These are phyloP conservation scores for Lepiota venenata DNA, from an alignment of 768 basidiomycete genomes.

Conservation along the genomic window DNA sequence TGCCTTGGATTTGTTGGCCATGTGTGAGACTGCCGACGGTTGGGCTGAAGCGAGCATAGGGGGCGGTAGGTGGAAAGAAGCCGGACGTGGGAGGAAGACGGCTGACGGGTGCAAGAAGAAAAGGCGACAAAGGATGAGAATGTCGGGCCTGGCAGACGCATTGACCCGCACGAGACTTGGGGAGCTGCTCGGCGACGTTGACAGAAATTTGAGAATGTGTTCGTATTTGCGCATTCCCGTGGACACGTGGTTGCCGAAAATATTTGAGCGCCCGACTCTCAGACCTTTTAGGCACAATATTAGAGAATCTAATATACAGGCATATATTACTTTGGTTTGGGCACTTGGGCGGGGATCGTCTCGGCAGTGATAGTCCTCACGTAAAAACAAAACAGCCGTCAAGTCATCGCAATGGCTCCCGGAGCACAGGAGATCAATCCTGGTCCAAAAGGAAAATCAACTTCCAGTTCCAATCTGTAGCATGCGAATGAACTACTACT, in stretches of 20 bases:
- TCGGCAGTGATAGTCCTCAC: too few relatives aligned
- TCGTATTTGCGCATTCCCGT: conserved; percentile 22
- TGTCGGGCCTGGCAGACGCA: conserved; percentile 45
- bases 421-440: neutral
- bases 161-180: conserved; percentile 35
- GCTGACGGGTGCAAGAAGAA: conserved; percentile 50
- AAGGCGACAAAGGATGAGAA: conserved; percentile 56
- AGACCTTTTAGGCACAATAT: too few relatives aligned
- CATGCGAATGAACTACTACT: neutral
- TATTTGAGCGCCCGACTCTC: neutral
- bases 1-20: neutral
- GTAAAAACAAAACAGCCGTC: too few relatives aligned
- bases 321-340: neutral
- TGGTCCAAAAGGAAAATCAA: neutral
- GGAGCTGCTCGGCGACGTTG: conserved; percentile 3
- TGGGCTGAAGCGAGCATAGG: conserved; percentile 28
- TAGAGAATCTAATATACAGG: too few relatives aligned
- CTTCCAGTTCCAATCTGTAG: neutral
- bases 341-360: neutral
- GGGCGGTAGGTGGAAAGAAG: conserved; percentile 36
- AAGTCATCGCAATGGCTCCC: too few relatives aligned
- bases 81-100: conserved; percentile 25
- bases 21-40: neutral
- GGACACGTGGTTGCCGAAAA: too few relatives aligned
- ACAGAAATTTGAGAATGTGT: conserved; percentile 28